Evolutionary conservation across 176 grass and related monocot species (phyloP).

Genomic region (Alloteropsis semialata): DNA sequence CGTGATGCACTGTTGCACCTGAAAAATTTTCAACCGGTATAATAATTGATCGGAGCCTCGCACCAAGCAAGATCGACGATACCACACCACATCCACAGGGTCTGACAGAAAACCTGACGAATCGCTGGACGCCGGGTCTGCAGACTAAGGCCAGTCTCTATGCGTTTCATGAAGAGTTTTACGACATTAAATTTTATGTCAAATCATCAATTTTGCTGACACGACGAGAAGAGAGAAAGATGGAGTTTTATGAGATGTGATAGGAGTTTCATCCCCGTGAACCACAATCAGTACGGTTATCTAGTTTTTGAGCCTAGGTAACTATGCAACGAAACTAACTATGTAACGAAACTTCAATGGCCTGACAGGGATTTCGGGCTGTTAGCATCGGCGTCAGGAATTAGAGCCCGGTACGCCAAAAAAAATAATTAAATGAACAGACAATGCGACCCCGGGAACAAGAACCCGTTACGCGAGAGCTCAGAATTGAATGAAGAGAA

Average conservation of each 20-base stretch:
- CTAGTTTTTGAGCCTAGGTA: too few relatives aligned
- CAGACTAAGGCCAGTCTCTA: too few relatives aligned
- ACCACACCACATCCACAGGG: neutral
- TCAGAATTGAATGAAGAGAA: constrained; percentile 10
- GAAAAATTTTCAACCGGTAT: neutral
- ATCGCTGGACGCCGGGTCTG: too few relatives aligned
- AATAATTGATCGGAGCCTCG: neutral
- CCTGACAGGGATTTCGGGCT: neutral
- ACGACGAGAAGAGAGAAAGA: too few relatives aligned
- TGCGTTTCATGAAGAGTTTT: too few relatives aligned
- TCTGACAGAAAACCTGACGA: neutral
- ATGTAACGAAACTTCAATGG: too few relatives aligned
- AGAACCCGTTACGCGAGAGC: constrained; percentile 7
- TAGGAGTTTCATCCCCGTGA: too few relatives aligned
- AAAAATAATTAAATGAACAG: neutral
- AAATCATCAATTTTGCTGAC: too few relatives aligned
- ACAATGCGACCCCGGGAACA: neutral
- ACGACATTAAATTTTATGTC: too few relatives aligned
- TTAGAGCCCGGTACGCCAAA: constrained; percentile 9
- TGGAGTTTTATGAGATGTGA: too few relatives aligned
- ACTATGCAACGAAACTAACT: too few relatives aligned
- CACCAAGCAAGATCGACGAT: neutral
- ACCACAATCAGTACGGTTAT: too few relatives aligned
- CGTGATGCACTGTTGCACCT: neutral
- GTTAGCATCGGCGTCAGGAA: neutral